Percentiles rank a stretch among this genome's conserved stretches.
phyloP scores from a whole-genome alignment of 305 asterid genomes.

The Fraxinus albicans region DNA sequence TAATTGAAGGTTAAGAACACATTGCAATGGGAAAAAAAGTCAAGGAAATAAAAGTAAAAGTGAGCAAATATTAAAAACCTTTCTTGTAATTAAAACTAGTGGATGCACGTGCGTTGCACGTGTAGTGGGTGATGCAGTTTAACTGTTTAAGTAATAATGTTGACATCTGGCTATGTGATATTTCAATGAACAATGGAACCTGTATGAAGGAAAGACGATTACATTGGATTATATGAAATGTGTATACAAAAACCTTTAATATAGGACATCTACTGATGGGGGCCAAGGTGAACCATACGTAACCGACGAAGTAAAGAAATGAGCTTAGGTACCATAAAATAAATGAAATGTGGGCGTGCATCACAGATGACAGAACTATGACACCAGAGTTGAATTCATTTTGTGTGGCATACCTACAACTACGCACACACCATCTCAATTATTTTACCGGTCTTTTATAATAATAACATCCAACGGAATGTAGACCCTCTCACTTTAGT shows the following conservation, averaged over 20 bases:
- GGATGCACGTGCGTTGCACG: no score
- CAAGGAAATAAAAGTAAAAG: no score
- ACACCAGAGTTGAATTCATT: not conserved
- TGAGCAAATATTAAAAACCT: no score
- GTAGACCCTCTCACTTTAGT: not conserved
- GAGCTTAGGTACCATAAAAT: not conserved
- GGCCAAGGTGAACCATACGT: not conserved
- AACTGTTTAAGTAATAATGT: no score
- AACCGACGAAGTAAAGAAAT: not conserved
- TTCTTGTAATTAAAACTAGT: no score
- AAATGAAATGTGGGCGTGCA: not conserved
- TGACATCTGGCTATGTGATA: no score
- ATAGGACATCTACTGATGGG: not conserved
- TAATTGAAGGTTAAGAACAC: no score
- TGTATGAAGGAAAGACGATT: no score
- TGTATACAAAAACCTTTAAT: not conserved
- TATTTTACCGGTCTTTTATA: not conserved
- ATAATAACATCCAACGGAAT: not conserved
- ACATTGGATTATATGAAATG: not conserved
- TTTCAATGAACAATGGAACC: no score
- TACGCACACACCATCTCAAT: not conserved
- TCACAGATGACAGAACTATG: not conserved
- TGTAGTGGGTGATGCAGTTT: no score
- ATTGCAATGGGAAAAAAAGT: no score
- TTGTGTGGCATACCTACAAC: not conserved